Conservation (phyloP, 2,329 filamentous ascomycete species). For the Talaromyces verruculosus region DNA sequence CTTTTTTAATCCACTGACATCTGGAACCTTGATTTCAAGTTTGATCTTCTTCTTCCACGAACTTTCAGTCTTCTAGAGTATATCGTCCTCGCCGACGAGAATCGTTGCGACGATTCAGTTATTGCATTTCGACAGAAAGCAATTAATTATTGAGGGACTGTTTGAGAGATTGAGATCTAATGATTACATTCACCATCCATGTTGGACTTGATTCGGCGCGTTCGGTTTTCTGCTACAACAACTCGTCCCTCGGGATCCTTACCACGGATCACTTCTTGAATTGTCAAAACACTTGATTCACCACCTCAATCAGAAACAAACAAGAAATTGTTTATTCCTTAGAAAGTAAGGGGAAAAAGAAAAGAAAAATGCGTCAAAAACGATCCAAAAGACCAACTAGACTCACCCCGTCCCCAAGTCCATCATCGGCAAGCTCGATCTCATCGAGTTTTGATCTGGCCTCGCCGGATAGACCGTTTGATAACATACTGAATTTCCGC, state of each 20-base stretch:
- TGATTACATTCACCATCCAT: slow-evolving; percentile 1
- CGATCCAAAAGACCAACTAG: background rate
- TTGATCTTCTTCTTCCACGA: background rate
- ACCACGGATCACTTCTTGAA: slow-evolving; percentile 2
- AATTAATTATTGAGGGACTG: background rate
- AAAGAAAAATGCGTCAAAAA: slow-evolving; percentile 7
- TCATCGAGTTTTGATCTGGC: slow-evolving; percentile 36
- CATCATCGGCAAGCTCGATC: slow-evolving; percentile 26
- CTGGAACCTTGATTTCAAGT: background rate
- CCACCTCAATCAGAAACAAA: background rate
- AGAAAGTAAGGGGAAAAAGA: background rate
- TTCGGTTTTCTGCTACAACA: background rate
- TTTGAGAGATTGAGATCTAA: background rate
- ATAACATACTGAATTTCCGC: slow-evolving; percentile 71
- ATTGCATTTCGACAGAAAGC: background rate
- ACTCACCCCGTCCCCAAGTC: background rate
- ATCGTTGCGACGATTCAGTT: background rate
- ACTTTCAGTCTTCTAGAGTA: background rate
- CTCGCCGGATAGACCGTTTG: slow-evolving; percentile 44
- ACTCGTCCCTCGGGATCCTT: background rate
- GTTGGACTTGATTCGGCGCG: background rate
- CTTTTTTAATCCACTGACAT: background rate
- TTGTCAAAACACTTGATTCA: background rate
- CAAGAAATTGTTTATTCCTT: background rate
- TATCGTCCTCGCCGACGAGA: background rate